Base-by-base conservation (phyloP, 495 filamentous ascomycete species). In the Penicillium nucicola region DNA sequence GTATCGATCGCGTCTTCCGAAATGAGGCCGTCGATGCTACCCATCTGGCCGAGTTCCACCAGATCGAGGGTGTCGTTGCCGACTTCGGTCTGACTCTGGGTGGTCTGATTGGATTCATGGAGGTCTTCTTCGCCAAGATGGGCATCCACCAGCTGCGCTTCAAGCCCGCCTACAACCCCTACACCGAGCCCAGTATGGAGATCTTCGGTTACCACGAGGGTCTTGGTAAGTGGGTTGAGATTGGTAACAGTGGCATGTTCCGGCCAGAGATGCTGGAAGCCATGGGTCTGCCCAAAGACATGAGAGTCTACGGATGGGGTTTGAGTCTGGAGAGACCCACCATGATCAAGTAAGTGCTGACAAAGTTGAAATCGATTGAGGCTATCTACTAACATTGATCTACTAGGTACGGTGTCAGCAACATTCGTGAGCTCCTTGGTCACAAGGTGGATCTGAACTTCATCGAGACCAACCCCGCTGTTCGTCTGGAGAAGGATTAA, bases 231-330 rank as follows among this genome's bases (percentile, higher is more conserved):
- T 88, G 90, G 78, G 87, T 96, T 15, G 91, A 98, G 72, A 98
- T 98, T 68, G 93, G 93, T 28, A 98, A 98, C 70, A 90, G 86
- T 58, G 92, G 93, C 50, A 97, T 96, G 90, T 98, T 98, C 83
- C 77, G 93, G 48, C 90, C 93, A 18, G 93, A 97, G 72, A 96
- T 97, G 90, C 67, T 98, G 61, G 84, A 91, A 70, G 77, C 86
- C 3, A 92, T 95, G 87, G 91, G 91, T 35, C 68, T 96, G 55
- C 91, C 92, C 15, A 88, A 84, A 75, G 82, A 91, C 65, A 81
- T 96, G 84, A 67, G 83, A 50, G 89, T 95, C 2, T 96, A 93
- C 71, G 91, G 91, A 25, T 97, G 87, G 83, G 92, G 92, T 18
- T 72, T 96, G 68, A 88, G 83, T 75, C 69, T 97, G 67, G 92